A percentile compares a stretch with the other conserved stretches of the same genome.
These are phyloP conservation scores for Aspergillus vadensis DNA, from an alignment of 2,329 filamentous ascomycete genomes.

Conservation along the genomic window DNA sequence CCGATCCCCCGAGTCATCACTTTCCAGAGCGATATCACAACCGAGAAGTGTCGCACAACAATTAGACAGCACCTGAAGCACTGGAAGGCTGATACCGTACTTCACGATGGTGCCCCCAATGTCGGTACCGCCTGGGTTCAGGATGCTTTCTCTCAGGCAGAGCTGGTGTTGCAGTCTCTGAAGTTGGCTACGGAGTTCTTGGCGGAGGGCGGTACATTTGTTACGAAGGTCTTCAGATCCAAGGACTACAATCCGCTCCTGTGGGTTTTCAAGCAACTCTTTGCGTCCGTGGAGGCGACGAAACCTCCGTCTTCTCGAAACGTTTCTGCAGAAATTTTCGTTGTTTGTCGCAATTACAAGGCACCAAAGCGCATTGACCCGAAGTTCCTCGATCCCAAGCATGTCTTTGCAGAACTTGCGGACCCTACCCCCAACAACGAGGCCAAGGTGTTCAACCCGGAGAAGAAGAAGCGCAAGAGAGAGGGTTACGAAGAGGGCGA, in stretches of 20 bases:
- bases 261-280: constrained; percentile 98
- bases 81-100: constrained; percentile 91
- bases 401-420: constrained; percentile 90
- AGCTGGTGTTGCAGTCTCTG: constrained; percentile 85
- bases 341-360: constrained; percentile 93
- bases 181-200: constrained; percentile 95
- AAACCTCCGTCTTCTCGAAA: constrained; percentile 95
- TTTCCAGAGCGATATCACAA: constrained; percentile 97
- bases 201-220: constrained; percentile 84
- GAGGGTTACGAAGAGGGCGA: constrained; percentile 98
- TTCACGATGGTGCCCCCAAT: constrained; percentile 97
- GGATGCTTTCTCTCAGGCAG: constrained; percentile 96
- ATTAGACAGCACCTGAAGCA: constrained; percentile 89
- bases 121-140: constrained; percentile 98
- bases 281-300: constrained; percentile 91
- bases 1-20: constrained; percentile 90
- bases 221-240: constrained; percentile 95
- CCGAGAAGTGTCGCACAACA: constrained; percentile 89
- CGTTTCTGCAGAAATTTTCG: constrained; percentile 97
- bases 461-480: constrained; percentile 95
- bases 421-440: constrained; percentile 90
- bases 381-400: constrained; percentile 82
- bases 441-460: constrained; percentile 96
- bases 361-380: constrained; percentile 92
- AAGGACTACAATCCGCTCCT: constrained; percentile 95